Evolutionary conservation across 2,329 filamentous ascomycete species (phyloP).

Genomic region (Penicillium decumbens): DNA sequence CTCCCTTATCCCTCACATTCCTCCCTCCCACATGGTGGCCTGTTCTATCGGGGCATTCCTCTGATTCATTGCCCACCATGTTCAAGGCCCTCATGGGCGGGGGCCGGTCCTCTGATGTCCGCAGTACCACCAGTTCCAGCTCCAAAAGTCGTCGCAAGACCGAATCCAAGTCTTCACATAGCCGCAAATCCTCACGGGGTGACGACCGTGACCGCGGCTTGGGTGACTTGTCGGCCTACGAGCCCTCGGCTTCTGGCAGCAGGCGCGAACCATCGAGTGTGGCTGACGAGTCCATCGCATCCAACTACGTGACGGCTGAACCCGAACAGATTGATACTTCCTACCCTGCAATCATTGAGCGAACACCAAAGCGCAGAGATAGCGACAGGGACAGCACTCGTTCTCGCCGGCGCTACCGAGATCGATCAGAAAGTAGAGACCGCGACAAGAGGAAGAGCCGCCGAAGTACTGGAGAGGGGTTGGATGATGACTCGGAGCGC

Average conservation of each 20-base stretch:
- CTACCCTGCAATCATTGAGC: slow-evolving; percentile 29
- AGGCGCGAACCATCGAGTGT: slow-evolving; percentile 26
- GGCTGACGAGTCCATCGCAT: slow-evolving; percentile 32
- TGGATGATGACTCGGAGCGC: slow-evolving; percentile 20
- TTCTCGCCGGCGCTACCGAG: slow-evolving; percentile 24
- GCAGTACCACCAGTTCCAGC: slow-evolving; percentile 28
- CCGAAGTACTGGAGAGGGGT: slow-evolving; percentile 14
- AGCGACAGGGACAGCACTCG: slow-evolving; percentile 24
- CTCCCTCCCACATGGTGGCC: slow-evolving; percentile 28
- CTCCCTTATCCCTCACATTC: slow-evolving; percentile 9
- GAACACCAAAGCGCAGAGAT: slow-evolving; percentile 26
- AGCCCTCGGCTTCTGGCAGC: slow-evolving; percentile 23
- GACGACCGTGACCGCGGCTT: slow-evolving; percentile 45
- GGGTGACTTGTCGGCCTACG: slow-evolving; percentile 31
- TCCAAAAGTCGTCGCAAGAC: slow-evolving; percentile 35
- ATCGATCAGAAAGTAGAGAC: slow-evolving; percentile 28
- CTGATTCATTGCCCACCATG: slow-evolving; percentile 34
- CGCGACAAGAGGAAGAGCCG: slow-evolving; percentile 22
- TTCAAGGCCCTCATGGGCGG: slow-evolving; percentile 39
- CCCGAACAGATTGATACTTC: slow-evolving; percentile 27
- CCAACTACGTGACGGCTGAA: slow-evolving; percentile 40
- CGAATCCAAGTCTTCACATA: slow-evolving; percentile 33
- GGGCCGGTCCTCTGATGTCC: slow-evolving; percentile 33
- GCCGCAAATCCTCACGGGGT: slow-evolving; percentile 42
- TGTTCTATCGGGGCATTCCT: slow-evolving; percentile 21